Evolutionary conservation across 202 grass and related monocot species (phyloP), one percentile per base, ranked within the genome.

Genomic region (Setaria viridis): DNA sequence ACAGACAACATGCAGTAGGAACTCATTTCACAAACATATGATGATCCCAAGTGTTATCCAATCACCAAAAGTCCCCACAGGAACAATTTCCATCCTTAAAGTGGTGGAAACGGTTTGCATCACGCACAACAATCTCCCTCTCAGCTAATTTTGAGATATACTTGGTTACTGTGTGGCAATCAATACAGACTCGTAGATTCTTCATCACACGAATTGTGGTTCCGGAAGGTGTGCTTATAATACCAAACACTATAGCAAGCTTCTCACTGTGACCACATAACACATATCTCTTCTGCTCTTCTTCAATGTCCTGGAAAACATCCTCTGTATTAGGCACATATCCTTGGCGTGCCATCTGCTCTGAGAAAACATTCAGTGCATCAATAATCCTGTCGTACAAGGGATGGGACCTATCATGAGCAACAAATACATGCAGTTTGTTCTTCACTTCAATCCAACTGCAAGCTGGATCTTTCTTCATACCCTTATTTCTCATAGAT

Each of bases 361-460:
- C 90, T 64, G 76, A 90, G 67, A 92, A 82, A 88, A 82, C 43
- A 86, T 90, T 82, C 51, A 94, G 49, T 74, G 93, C 90, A 60
- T 72, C 66, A 57, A 82, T 59, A 70, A 94, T 92, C 76, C 84
- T 88, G 34, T 84, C 48, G 67, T 92, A 92, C 82, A 82, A 88
- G 73, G 93, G 93, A 77, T 94, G 93, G 59, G 88, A 90, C 37
- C 76, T 92, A 81, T 92, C 90, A 84, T 94, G 90, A 70, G 93
- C 87, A 48, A 90, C 76, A 78, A 94, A 94, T 65, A 87, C 72
- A 71, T 94, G 87, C 34, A 86, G 16, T 60, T 81, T 83, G 80
- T 82, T 94, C 83, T 88, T 88, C 50, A 94, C 70, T 84, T 94
- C 93, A 59, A 94, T 92, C 93, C 93, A 94, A 72, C 93, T 94